These are phyloP conservation scores for Bipolaris cookei DNA, from an alignment of 2,329 filamentous ascomycete species.

Conservation along the genomic window DNA sequence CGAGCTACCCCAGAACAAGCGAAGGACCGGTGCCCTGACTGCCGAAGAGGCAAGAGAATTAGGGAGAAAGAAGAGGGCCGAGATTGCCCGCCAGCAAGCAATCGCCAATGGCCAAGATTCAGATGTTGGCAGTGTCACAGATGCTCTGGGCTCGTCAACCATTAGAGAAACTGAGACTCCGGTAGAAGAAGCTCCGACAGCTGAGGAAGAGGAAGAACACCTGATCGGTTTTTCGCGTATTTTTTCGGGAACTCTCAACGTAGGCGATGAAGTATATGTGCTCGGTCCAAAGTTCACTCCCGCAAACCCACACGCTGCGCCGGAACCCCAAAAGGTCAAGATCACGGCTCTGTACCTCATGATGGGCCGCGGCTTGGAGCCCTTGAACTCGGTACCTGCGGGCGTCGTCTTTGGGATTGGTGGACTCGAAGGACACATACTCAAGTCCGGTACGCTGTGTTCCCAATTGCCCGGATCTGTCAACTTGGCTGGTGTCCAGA, in stretches of 20 bases:
- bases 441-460: constrained; percentile 94
- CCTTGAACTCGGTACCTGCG: constrained; percentile 82
- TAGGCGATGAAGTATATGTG: constrained; percentile 91
- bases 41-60: constrained; percentile 90
- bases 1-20: constrained; percentile 86
- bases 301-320: constrained; percentile 71
- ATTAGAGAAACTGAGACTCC: constrained; percentile 54
- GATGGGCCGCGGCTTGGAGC: constrained; percentile 90
- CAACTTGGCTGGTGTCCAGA: constrained; percentile 85
- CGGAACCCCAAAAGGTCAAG: constrained; percentile 80
- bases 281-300: constrained; percentile 93
- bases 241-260: constrained; percentile 86
- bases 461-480: constrained; percentile 84
- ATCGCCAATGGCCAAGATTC: constrained; percentile 52
- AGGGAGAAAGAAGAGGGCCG: constrained; percentile 85
- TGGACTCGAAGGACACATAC: constrained; percentile 88
- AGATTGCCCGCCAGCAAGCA: constrained; percentile 80
- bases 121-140: constrained; percentile 61
- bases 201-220: constrained; percentile 77
- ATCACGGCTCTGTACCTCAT: constrained; percentile 91
- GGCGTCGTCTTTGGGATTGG: constrained; percentile 95
- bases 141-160: constrained; percentile 66
- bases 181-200: constrained; percentile 51
- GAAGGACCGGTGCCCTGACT: constrained; percentile 70
- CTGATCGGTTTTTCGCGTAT: constrained; percentile 93